Evolutionary conservation across 148 eudicot species (phyloP).

Genomic region (Spergularia bocconei): DNA sequence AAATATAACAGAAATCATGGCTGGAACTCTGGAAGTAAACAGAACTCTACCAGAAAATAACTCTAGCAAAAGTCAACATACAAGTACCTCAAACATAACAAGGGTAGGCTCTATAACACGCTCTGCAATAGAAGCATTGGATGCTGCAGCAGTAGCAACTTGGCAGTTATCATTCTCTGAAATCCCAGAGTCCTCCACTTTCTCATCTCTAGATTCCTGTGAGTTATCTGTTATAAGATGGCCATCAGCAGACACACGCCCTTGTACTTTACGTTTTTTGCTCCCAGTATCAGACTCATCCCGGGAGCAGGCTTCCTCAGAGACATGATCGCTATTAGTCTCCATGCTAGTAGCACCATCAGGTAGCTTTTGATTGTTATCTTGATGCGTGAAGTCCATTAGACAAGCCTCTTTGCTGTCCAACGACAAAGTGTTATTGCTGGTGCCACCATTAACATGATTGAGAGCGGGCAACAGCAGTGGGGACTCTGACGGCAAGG

Average conservation of each 20-base stretch:
- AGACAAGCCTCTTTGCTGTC: constrained; percentile 35
- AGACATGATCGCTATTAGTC: constrained; percentile 50
- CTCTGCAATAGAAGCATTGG: constrained; percentile 83
- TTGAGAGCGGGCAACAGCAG: constrained; percentile 37
- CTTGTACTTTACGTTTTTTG: constrained; percentile 67
- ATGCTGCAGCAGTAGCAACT: constrained; percentile 44
- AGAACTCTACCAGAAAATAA: not conserved
- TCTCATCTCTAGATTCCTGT: constrained; percentile 49
- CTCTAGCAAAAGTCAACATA: not conserved
- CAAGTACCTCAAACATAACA: constrained; percentile 86
- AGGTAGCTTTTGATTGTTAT: constrained; percentile 37
- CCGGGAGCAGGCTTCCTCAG: constrained; percentile 43
- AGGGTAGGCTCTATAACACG: constrained; percentile 93
- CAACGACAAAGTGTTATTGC: constrained; percentile 30
- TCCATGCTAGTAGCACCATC: constrained; percentile 63
- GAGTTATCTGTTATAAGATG: constrained; percentile 40
- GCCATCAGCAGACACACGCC: constrained; percentile 60
- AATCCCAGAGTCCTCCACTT: constrained; percentile 42
- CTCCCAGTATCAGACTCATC: constrained; percentile 61
- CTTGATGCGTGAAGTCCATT: constrained; percentile 48
- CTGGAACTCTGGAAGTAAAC: not conserved
- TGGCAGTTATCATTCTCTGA: constrained; percentile 43
- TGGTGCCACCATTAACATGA: constrained; percentile 26
- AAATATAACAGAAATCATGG: not conserved
- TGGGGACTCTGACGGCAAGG: constrained; percentile 62